Percentiles rank a stretch among this genome's conserved stretches.
These are phyloP conservation scores for Mycena indigotica DNA, from an alignment of 768 basidiomycete genomes.

Conservation along the genomic window DNA sequence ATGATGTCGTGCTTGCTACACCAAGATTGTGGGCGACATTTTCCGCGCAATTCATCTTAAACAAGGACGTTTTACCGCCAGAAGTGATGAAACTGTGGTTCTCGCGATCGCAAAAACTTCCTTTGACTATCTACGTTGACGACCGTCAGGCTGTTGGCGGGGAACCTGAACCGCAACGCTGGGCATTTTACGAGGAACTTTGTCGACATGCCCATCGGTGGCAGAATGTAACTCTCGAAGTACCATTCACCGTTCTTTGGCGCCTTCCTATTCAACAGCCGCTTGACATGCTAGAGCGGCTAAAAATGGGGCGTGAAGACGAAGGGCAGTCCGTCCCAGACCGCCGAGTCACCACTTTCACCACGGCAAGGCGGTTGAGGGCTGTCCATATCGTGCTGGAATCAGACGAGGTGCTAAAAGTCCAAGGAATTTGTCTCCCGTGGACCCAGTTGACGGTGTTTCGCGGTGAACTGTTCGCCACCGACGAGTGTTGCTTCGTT, in stretches of 20 bases:
- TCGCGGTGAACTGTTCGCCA: not conserved
- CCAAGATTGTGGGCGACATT: slow-evolving; percentile 5
- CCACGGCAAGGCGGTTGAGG: not conserved
- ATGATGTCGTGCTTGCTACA: not conserved
- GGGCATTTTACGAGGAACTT: not conserved
- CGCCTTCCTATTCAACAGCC: not conserved
- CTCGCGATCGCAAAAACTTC: slow-evolving; percentile 1
- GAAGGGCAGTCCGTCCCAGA: not conserved
- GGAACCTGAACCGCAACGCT: not conserved
- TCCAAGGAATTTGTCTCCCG: not conserved
- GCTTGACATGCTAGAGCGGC: not conserved
- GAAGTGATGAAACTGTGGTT: no score
- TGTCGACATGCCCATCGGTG: slow-evolving; percentile 6
- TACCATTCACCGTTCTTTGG: not conserved
- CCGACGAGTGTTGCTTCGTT: not conserved
- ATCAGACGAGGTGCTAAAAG: not conserved
- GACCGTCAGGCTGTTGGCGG: not conserved
- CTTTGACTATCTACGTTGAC: not conserved
- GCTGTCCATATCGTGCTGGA: not conserved
- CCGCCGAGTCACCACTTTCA: not conserved
- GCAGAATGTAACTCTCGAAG: not conserved
- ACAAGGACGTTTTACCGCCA: no score
- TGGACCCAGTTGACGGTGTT: not conserved
- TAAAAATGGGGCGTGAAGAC: not conserved
- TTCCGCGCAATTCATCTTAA: not conserved